Evolutionary conservation across 2,329 filamentous ascomycete species (phyloP), one percentile per base, ranked within the genome.

Genomic region (Ramichloridium luteum): DNA sequence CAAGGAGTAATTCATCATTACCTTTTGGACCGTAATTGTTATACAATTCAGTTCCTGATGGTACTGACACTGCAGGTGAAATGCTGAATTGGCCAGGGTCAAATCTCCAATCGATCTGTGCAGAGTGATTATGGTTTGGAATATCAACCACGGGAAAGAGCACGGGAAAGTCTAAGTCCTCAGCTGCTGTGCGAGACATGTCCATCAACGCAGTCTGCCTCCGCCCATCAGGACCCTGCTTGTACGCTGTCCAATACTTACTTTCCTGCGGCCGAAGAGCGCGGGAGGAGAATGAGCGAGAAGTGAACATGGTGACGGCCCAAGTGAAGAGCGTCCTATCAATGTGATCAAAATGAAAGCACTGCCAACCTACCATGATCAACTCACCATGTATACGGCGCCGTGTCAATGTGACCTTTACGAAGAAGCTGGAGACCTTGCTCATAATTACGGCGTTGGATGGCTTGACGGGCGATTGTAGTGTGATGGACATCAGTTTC

Each of bases 21-120:
- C 59, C 53, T 40, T 69, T 69, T 2, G 65, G 59, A 0, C 60
- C 66, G 34, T 70, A 70, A 41, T 70, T 70, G 45, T 70, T 70
- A 50, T 56, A 64, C 2, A 70, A 47, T 38, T 69, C 59, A 3
- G 54, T 50, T 3, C 59, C 62, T 4, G 49, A 38, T 3, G 43
- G 23, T 3, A 61, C 40, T 0, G 35, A 34, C 4, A 60, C 51
- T 3, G 54, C 48, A 15, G 58, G 39, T 6, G 51, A 52, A 13
- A 68, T 46, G 6, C 50, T 50, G 37, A 66, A 66, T 3, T 44
- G 38, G 6, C 48, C 54, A 3, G 48, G 44, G 16, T 58, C 51
- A 26, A 59, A 59, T 23, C 58, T 50, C 67, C 67, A 70, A 20
- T 61, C 55, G 1, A 67, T 64, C 33, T 58, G 60, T 2, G 64